phyloP scores from a whole-genome alignment of 768 basidiomycete species.

The Termitomyces sp. region DNA sequence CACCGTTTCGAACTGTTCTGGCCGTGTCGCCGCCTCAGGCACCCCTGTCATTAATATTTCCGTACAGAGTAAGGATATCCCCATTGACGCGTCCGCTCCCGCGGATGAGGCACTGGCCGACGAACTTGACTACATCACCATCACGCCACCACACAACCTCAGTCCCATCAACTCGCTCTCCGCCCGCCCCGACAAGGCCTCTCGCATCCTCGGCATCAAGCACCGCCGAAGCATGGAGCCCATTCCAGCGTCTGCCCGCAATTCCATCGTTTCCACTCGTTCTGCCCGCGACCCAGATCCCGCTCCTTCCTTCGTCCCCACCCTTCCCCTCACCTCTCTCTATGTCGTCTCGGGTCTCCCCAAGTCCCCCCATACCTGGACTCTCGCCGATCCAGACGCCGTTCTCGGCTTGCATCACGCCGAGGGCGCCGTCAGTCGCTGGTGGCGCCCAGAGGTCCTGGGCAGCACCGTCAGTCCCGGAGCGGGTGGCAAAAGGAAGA shows the following conservation, averaged over 20 bases:
- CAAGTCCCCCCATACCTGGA: slow-evolving; percentile 88
- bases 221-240: slow-evolving; percentile 82
- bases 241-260: slow-evolving; percentile 71
- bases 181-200: slow-evolving; percentile 64
- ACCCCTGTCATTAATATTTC: slow-evolving; percentile 53
- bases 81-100: slow-evolving; percentile 20
- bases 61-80: slow-evolving; percentile 25
- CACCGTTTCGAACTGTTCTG: slow-evolving; percentile 13
- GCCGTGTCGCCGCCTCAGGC: slow-evolving; percentile 27
- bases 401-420: slow-evolving; percentile 77
- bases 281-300: slow-evolving; percentile 54
- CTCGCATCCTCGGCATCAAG: slow-evolving; percentile 68
- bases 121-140: slow-evolving; percentile 71
- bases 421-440: slow-evolving; percentile 80
- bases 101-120: slow-evolving; percentile 51
- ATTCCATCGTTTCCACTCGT: slow-evolving; percentile 72
- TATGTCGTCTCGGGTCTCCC: slow-evolving; percentile 87
- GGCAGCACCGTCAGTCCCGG: slow-evolving; percentile 85
- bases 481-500: slow-evolving; percentile 74
- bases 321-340: slow-evolving; percentile 73
- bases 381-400: slow-evolving; percentile 78
- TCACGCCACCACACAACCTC: slow-evolving; percentile 24
- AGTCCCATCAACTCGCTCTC: slow-evolving; percentile 28
- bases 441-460: slow-evolving; percentile 90
- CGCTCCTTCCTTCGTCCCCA: slow-evolving; percentile 57